Evolutionary conservation across 495 filamentous ascomycete species (phyloP), one percentile per base, ranked within the genome.

Genomic region (Daldinia loculata): DNA sequence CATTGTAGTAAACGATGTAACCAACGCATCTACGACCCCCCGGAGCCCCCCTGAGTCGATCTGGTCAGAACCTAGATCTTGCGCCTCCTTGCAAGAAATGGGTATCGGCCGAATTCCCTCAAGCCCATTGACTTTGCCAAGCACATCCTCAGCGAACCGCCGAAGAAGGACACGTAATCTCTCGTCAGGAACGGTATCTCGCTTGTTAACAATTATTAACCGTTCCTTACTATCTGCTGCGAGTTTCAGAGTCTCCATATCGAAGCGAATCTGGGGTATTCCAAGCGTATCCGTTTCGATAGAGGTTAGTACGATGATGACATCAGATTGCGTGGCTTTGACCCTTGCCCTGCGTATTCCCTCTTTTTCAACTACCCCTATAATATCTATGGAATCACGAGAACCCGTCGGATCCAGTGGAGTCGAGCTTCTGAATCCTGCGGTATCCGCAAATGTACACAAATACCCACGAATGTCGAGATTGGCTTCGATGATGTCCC

Each of bases 401-500:
- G 55, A 51, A 52, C 57, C 73, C 32, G 58, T 59, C 30, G 61
- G 61, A n/a, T 69, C 70, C 64, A 26, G 56, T 11, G 48, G 17
- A 59, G 38, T 51, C 58, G 63, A 29, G 50, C 80, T 79, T 52
- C 87, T 86, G 78, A 99, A 88, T 1, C 95, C 95, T 22, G 95
- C 95, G 69, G 95, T 97, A 78, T 99, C 95, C 19, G 93, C 95
- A 56, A 98, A 86, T 17, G 91, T 90, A 73, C 93, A 95, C 66
- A 92, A 89, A 80, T 90, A 99, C 0, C 95, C 95, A 0, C 91
- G 89, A 45, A 99, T 85, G 79, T 99, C 96, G 14, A 99, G 84
- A 22, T 92, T 92, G 1, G 96, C 90, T 79, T 98, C 95, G 17
- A 99, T 90, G 29, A 98, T 90, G 84, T 98, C 96, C 39, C 95